A percentile compares a stretch with the other conserved stretches of the same genome.
These are phyloP conservation scores for Uromyces viciae-fabae DNA, from an alignment of 1,284 basidiomycete genomes.

Conservation along the genomic window DNA sequence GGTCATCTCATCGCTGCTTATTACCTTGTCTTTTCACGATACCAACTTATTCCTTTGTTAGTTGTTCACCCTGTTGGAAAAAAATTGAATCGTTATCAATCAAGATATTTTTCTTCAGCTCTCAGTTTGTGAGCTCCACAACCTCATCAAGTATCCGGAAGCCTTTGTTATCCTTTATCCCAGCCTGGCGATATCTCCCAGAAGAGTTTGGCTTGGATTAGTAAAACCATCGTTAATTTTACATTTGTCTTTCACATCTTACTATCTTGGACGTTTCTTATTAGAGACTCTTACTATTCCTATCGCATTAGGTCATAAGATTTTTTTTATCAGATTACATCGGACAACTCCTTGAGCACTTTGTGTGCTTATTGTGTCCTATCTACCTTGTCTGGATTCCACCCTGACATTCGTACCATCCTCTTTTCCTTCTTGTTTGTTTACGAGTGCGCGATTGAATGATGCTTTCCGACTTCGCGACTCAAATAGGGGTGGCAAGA, in stretches of 20 bases:
- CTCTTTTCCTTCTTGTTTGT: slow-evolving; percentile 15
- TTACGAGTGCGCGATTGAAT: background rate
- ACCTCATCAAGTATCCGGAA: background rate
- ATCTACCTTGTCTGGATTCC: background rate
- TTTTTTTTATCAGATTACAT: background rate
- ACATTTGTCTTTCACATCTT: background rate
- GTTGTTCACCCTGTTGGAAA: no score
- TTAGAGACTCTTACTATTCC: background rate
- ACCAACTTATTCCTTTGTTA: no score
- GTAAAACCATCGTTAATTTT: background rate
- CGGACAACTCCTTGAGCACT: slow-evolving; percentile 6
- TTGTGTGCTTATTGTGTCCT: background rate
- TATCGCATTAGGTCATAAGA: no score
- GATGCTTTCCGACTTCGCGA: slow-evolving; percentile 33
- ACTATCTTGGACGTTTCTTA: background rate
- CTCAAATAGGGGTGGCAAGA: slow-evolving; percentile 31
- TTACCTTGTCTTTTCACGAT: slow-evolving; percentile 13
- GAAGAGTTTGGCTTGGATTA: background rate
- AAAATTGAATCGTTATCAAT: no score
- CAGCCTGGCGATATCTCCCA: background rate
- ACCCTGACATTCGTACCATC: background rate
- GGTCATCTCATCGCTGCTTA: background rate
- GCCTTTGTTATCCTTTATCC: background rate
- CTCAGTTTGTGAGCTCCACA: background rate
- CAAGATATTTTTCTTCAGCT: slow-evolving; percentile 2